A percentile compares a stretch with the other conserved stretches of the same genome.
Conservation (phyloP, 345 rosid species). For the Mangifera indica region DNA sequence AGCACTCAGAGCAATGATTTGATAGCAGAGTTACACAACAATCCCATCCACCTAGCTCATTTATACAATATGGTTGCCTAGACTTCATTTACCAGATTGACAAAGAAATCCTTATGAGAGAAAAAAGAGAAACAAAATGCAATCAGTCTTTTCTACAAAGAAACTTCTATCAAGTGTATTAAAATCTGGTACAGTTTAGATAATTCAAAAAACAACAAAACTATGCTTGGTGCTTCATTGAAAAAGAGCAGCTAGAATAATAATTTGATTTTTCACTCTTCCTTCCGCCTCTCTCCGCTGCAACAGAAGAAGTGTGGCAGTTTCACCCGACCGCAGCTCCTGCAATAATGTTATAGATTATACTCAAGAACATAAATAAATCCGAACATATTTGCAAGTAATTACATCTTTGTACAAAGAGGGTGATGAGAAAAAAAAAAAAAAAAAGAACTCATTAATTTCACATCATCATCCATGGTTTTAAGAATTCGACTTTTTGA, state of each 20-base stretch:
- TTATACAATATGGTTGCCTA: neutral
- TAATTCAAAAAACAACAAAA: neutral
- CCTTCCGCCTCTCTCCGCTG: slow-evolving; percentile 64
- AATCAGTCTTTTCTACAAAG: neutral
- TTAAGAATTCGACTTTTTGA: neutral
- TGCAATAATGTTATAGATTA: slow-evolving; percentile 26
- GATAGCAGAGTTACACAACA: neutral
- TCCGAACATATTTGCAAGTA: neutral
- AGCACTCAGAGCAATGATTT: neutral
- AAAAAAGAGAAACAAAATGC: neutral
- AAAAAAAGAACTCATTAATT: neutral
- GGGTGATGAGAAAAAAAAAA: neutral
- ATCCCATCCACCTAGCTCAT: neutral
- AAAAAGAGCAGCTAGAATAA: slow-evolving; percentile 1
- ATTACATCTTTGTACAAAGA: neutral
- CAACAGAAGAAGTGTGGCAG: slow-evolving; percentile 94
- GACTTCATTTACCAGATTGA: neutral
- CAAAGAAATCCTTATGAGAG: no score
- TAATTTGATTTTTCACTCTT: slow-evolving; percentile 24
- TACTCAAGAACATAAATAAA: neutral
- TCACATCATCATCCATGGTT: neutral
- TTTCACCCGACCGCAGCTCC: slow-evolving; percentile 87
- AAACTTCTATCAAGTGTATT: neutral
- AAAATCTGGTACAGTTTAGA: neutral
- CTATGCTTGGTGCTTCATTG: neutral